A percentile compares a stretch with the other conserved stretches of the same genome.
These are phyloP conservation scores for Didymella sp. DNA, from an alignment of 2,329 filamentous ascomycete genomes.

Conservation along the genomic window DNA sequence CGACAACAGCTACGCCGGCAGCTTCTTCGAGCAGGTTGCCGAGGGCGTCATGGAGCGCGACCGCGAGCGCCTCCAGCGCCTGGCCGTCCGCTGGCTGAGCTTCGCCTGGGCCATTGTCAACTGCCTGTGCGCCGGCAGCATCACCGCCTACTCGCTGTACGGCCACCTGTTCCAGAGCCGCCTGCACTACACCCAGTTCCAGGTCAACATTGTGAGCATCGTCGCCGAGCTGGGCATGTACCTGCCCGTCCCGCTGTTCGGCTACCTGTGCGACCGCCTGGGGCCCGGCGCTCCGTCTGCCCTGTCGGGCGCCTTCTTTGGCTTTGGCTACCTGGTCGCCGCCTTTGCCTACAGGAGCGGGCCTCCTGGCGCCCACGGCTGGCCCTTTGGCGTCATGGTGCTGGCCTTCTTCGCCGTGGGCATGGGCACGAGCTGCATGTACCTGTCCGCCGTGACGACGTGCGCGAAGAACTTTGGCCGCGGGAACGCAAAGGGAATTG, in stretches of 20 bases:
- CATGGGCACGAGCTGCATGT: conserved; percentile 85
- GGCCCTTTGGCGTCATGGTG: conserved; percentile 84
- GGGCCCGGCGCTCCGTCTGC: conserved; percentile 80
- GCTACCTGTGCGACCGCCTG: conserved; percentile 88
- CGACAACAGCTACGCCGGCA: conserved; percentile 57
- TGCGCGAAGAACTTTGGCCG: conserved; percentile 98
- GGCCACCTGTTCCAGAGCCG: conserved; percentile 87
- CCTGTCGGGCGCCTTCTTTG: conserved; percentile 75
- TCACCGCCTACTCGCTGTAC: conserved; percentile 93
- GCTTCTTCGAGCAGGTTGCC: conserved; percentile 67
- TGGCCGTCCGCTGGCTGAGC: conserved; percentile 61
- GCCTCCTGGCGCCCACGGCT: conserved; percentile 62
- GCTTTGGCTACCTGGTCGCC: conserved; percentile 80
- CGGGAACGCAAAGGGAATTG: conserved; percentile 84
- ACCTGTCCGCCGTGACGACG: conserved; percentile 87
- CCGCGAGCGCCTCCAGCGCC: conserved; percentile 60
- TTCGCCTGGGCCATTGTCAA: conserved; percentile 68
- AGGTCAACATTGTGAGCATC: conserved; percentile 90
- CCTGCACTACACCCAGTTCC: conserved; percentile 86
- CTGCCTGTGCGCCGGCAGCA: conserved; percentile 84
- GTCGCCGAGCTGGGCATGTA: conserved; percentile 89
- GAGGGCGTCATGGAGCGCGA: conserved; percentile 67
- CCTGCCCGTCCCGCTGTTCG: conserved; percentile 86
- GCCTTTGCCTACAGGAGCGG: conserved; percentile 75
- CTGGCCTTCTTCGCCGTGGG: conserved; percentile 84